Base-by-base conservation (phyloP, 225 moss, liverwort and hornwort species). In the Marchantia paleacea region DNA sequence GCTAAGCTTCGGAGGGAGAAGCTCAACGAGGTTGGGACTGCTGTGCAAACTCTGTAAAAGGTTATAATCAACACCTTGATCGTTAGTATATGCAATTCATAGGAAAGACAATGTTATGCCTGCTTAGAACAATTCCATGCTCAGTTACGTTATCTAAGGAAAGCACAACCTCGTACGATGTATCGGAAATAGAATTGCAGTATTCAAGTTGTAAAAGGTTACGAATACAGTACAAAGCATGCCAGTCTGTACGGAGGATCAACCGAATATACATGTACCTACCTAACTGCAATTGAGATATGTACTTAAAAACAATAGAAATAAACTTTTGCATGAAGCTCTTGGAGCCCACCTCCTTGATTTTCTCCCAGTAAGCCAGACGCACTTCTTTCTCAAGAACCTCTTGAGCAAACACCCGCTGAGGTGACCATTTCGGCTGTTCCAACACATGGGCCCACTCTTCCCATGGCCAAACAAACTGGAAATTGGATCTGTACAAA, bases 381-480 rank as follows among this genome's bases (percentile, higher is more conserved):
- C 99, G 87, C 39, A 99, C 88, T 80, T 99, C 99, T 82, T 87
- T 94, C 78, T 99, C 95, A 49, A 99, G 90, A 26, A 99, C 95
- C 73, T 95, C 99, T 83, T 94, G 91, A 13, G 88, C 92, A 85
- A 99, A 95, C 20, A 99, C 91, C 47, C 95, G 93, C 83, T 90
- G 92, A 6, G 94, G 92, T 20, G 94, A 84, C 91, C 92, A 99
- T 22, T 86, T 88, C 4, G 99, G 92, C 47, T 91, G 87, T 31
- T 95, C 94, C 24, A 99, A 89, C 25, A 99, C 94, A 78, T 90
- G 87, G 19, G 90, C 88, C 99, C 99, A 99, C 74, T 99, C 99
- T 74, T 94, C 94, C 99, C 99, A 99, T 4, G 99, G 99, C 99
- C 99, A 99, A 52, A 99, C 95, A 67, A 99, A 99, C 86, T 99